Percentiles rank a stretch among this genome's conserved stretches.
phyloP scores from a whole-genome alignment of 2,329 filamentous ascomycete genomes.

The Xylariaceae sp. region DNA sequence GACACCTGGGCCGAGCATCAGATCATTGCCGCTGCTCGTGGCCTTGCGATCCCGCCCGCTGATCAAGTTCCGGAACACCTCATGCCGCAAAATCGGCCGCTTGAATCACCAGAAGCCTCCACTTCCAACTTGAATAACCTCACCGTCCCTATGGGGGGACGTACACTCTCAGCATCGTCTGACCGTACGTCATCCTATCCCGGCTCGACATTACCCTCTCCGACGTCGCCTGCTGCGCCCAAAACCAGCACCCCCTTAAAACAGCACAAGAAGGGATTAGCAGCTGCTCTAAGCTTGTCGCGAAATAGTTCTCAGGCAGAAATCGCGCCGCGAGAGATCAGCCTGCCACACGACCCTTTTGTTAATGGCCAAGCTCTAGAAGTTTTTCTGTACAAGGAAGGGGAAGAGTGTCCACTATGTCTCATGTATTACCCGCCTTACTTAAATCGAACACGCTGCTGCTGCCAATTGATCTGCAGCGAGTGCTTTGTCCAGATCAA shows the following conservation, averaged over 20 bases:
- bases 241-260: conserved; percentile 70
- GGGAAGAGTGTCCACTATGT: conserved; percentile 91
- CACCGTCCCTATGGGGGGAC: conserved; percentile 78
- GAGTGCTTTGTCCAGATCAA: conserved; percentile 99
- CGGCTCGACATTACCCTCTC: conserved; percentile 65
- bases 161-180: conserved; percentile 80
- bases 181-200: conserved; percentile 69
- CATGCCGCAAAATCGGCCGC: conserved; percentile 52
- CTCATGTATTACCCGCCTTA: conserved; percentile 95
- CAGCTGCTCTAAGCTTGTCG: conserved; percentile 77
- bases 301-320: conserved; percentile 76
- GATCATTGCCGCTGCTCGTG: conserved; percentile 87
- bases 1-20: conserved; percentile 93
- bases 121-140: conserved; percentile 71
- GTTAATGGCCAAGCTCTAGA: conserved; percentile 95
- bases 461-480: conserved; percentile 94
- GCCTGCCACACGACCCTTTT: conserved; percentile 80
- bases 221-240: conserved; percentile 55
- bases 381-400: conserved; percentile 91
- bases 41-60: conserved; percentile 80
- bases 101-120: conserved; percentile 56
- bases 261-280: conserved; percentile 86
- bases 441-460: conserved; percentile 92
- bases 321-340: conserved; percentile 76
- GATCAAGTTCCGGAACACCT: conserved; percentile 78